phyloP scores from a whole-genome alignment of 176 grass and related monocot species.

The Paspalum notatum region DNA sequence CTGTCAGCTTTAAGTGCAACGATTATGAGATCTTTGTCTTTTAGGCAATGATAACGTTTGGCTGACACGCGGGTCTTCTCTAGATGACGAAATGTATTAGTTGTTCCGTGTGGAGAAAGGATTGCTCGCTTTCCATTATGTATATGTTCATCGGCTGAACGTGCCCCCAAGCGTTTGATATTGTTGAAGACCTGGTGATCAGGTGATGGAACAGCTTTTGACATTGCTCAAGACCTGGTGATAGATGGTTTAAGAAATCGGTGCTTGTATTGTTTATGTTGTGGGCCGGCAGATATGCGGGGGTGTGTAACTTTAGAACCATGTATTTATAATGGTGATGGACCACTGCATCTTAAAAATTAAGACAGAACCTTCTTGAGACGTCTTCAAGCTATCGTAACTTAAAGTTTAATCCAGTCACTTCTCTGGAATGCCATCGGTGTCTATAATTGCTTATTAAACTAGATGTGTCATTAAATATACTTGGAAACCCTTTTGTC shows the following conservation, averaged over 20 bases:
- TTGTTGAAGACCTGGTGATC: neutral
- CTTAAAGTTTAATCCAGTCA: neutral
- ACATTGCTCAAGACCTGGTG: neutral
- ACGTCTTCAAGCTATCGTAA: neutral
- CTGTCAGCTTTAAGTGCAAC: neutral
- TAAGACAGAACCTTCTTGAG: slow-evolving; percentile 1
- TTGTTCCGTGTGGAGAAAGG: slow-evolving; percentile 3
- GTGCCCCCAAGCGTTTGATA: neutral
- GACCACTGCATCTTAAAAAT: slow-evolving; percentile 19
- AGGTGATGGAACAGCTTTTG: neutral
- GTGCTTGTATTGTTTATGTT: slow-evolving; percentile 22
- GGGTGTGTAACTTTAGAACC: slow-evolving; percentile 7
- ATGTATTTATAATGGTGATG: slow-evolving; percentile 19
- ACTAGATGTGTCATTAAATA: slow-evolving; percentile 1
- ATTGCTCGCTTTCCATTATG: slow-evolving; percentile 1
- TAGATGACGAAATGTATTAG: neutral
- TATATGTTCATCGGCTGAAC: slow-evolving; percentile 15
- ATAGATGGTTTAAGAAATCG: slow-evolving; percentile 18
- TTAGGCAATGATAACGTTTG: neutral
- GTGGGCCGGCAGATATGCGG: neutral
- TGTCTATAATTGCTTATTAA: slow-evolving; percentile 10
- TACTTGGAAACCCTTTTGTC: slow-evolving; percentile 5
- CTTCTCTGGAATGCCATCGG: neutral
- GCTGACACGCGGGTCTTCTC: neutral
- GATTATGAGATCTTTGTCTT: neutral